phyloP scores from a whole-genome alignment of 352 stramenopile genomes.

The Phytophthora crassamura region DNA sequence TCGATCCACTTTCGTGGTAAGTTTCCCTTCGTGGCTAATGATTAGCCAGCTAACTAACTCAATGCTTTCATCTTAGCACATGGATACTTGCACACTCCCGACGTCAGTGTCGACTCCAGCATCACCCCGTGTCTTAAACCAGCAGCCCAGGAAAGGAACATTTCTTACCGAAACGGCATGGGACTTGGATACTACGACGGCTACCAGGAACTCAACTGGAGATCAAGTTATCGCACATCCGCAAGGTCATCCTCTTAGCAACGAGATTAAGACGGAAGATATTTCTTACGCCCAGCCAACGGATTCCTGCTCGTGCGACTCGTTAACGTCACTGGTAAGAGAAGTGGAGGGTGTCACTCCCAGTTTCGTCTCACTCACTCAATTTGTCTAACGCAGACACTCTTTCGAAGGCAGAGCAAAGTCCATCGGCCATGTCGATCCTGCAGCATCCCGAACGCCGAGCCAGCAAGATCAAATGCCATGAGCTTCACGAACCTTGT shows the following conservation, averaged over 20 bases:
- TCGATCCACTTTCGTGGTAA: conserved; percentile 42
- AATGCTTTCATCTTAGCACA: conserved; percentile 14
- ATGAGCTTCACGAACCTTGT: conserved; percentile 52
- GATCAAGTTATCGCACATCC: background rate
- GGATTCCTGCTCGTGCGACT: conserved; percentile 26
- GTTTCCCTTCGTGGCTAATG: background rate
- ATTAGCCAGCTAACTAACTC: background rate
- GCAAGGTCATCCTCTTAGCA: background rate
- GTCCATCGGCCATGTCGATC: conserved; percentile 34
- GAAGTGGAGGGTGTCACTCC: background rate
- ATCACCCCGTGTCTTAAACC: background rate
- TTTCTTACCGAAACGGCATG: conserved; percentile 32
- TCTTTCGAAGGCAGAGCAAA: conserved; percentile 30
- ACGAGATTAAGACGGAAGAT: conserved; percentile 13
- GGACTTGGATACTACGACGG: conserved; percentile 2
- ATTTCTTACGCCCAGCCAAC: conserved; percentile 11
- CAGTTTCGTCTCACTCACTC: background rate
- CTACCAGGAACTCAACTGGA: background rate
- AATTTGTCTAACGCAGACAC: conserved; percentile 18
- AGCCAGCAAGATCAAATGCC: background rate
- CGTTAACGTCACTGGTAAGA: conserved; percentile 31
- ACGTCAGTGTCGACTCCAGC: background rate
- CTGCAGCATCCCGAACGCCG: background rate
- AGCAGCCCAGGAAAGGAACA: conserved; percentile 8
- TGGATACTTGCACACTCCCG: conserved; percentile 24